Evolutionary conservation across 352 stramenopile genomes (phyloP).

Genomic region (Phytophthora ohioensis): DNA sequence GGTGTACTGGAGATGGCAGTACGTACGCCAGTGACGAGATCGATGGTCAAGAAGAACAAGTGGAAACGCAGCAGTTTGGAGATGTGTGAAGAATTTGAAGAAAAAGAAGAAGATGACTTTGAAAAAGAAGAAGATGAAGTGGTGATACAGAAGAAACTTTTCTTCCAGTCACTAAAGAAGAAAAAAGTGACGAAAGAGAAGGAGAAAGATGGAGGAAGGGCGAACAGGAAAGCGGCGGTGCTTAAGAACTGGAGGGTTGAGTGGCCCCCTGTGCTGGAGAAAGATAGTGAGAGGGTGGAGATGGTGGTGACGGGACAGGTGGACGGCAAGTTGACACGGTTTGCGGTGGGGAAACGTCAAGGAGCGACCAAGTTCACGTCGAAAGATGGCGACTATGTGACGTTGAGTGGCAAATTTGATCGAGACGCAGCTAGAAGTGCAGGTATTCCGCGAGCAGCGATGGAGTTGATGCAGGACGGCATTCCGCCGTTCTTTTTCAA

Average conservation of each 20-base stretch:
- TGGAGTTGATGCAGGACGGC: conserved; percentile 63
- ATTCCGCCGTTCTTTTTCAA: conserved; percentile 61
- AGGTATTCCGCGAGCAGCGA: conserved; percentile 47
- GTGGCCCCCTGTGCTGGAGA: conserved; percentile 36
- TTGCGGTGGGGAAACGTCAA: conserved; percentile 56
- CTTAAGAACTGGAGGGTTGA: conserved; percentile 42
- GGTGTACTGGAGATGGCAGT: conserved; percentile 33
- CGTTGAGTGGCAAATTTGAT: conserved; percentile 52
- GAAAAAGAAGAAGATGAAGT: conserved; percentile 33
- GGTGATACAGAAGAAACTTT: conserved; percentile 51
- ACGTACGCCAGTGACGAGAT: conserved; percentile 33
- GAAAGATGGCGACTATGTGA: conserved; percentile 45
- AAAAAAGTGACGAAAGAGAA: conserved; percentile 13
- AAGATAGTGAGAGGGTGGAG: conserved; percentile 18
- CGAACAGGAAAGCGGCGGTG: conserved; percentile 25
- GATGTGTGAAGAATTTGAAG: conserved; percentile 15
- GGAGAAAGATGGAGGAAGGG: not conserved
- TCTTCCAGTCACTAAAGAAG: conserved; percentile 34
- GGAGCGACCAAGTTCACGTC: conserved; percentile 55
- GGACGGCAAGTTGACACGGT: conserved; percentile 25
- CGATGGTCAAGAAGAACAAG: conserved; percentile 34
- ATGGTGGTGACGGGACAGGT: conserved; percentile 53
- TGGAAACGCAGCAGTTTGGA: conserved; percentile 37
- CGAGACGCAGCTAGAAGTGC: conserved; percentile 40
- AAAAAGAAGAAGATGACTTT: conserved; percentile 20